Conservation (phyloP, 1,284 basidiomycete genomes). For the Austroboletus novae-zelandiae region DNA sequence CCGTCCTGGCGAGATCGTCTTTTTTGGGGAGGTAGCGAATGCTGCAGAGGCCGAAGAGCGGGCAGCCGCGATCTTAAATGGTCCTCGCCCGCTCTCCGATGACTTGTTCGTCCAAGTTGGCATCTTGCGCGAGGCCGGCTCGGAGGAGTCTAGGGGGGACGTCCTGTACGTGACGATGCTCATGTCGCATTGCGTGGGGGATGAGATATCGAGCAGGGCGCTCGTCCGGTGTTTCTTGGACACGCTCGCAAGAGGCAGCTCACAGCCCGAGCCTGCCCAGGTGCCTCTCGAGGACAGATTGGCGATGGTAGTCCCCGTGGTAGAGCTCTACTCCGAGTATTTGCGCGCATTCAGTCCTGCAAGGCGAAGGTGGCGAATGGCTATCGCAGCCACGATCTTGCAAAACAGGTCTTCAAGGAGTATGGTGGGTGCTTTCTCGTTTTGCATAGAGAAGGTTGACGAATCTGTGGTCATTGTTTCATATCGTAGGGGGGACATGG, state of each 20-base stretch:
- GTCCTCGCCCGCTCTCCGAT: conserved; percentile 19
- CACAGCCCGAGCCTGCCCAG: conserved; percentile 7
- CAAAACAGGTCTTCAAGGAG: conserved; percentile 29
- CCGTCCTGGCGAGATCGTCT: conserved; percentile 7
- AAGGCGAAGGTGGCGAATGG: no score
- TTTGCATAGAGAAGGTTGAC: no score
- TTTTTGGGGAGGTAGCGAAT: conserved; percentile 8
- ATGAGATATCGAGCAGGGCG: conserved; percentile 6
- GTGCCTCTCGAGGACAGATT: conserved; percentile 39
- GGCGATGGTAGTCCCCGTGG: conserved; percentile 38
- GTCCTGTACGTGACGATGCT: conserved; percentile 19
- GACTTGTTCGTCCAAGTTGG: conserved; percentile 13
- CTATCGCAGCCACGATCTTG: conserved; percentile 41
- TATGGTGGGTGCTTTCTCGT: neutral
- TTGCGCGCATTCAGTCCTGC: conserved; percentile 28
- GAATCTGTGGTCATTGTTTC: no score
- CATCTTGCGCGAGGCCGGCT: conserved; percentile 6
- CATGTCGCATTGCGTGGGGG: conserved; percentile 18
- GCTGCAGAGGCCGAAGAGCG: conserved; percentile 11
- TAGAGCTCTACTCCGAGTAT: conserved; percentile 35
- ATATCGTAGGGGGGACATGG: no score
- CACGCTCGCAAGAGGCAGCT: conserved; percentile 31
- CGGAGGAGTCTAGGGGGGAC: neutral
- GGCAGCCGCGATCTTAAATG: neutral
- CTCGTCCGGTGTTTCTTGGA: conserved; percentile 46